Conservation (phyloP, 192 early-diverging fungal species). For the Radiomyces spectabilis region DNA sequence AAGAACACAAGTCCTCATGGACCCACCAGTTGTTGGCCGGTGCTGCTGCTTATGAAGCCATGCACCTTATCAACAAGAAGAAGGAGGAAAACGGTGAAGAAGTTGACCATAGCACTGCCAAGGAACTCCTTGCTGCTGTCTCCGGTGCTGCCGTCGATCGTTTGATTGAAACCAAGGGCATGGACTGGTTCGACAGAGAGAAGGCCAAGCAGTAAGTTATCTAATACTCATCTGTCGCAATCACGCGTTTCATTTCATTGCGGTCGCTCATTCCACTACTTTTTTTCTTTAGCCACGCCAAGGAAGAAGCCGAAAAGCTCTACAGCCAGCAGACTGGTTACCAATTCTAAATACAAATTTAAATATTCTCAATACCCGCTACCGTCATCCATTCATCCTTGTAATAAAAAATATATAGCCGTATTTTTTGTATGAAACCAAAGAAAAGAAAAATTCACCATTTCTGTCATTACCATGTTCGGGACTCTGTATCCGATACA, state of each 20-base stretch:
- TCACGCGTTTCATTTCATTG: background rate
- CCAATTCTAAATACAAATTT: slow-evolving; percentile 4
- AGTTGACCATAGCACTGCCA: slow-evolving; percentile 31
- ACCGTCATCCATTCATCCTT: no score
- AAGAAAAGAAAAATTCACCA: no score
- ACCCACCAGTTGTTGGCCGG: slow-evolving; percentile 20
- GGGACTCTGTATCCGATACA: no score
- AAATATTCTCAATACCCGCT: no score
- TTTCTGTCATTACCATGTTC: no score
- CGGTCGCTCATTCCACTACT: background rate
- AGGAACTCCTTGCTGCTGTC: slow-evolving; percentile 36
- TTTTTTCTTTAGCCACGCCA: slow-evolving; percentile 21
- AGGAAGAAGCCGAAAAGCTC: slow-evolving; percentile 29
- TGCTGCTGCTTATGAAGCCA: slow-evolving; percentile 38
- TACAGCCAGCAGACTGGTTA: slow-evolving; percentile 24
- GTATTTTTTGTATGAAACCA: no score
- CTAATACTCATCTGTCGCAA: background rate
- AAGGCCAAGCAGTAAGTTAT: slow-evolving; percentile 36
- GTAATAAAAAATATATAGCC: no score
- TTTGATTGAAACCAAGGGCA: slow-evolving; percentile 41
- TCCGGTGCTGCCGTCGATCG: slow-evolving; percentile 32
- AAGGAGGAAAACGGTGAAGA: slow-evolving; percentile 13
- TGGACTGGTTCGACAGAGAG: slow-evolving; percentile 36
- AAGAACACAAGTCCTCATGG: slow-evolving; percentile 14
- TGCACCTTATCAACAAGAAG: slow-evolving; percentile 24